phyloP scores from a whole-genome alignment of 768 basidiomycete species.

The Gyrodon lividus region DNA sequence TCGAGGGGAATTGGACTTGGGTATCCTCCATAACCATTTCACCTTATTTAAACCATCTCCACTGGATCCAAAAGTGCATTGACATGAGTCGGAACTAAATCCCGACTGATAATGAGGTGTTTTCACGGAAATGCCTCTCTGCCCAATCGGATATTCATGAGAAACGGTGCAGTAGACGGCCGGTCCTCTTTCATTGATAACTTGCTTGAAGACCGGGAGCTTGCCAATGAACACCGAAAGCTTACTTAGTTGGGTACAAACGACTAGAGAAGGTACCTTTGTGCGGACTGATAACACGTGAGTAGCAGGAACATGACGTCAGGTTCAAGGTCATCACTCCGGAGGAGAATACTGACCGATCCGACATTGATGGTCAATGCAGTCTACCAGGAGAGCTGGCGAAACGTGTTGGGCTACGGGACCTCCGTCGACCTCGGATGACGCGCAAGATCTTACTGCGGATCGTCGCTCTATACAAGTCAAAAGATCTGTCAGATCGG shows the following conservation, averaged over 20 bases:
- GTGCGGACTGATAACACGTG: background rate
- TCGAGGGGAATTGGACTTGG: background rate
- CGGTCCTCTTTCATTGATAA: constrained; percentile 9
- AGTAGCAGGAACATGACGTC: constrained; percentile 4
- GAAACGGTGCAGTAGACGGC: background rate
- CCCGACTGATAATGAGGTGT: constrained; percentile 1
- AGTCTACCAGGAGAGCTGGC: background rate
- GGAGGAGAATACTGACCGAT: constrained; percentile 5
- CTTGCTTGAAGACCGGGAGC: constrained; percentile 16
- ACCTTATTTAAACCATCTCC: constrained; percentile 25
- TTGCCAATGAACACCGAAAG: constrained; percentile 6
- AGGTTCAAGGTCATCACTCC: background rate
- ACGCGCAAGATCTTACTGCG: background rate
- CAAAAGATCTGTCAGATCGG: background rate
- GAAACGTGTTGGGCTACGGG: background rate
- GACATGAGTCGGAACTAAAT: background rate
- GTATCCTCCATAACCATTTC: background rate
- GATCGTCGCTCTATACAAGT: background rate
- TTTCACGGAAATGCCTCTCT: background rate
- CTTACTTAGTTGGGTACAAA: background rate
- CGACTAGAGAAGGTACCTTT: background rate
- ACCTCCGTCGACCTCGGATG: constrained; percentile 7
- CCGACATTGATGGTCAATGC: background rate
- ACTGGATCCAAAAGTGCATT: constrained; percentile 1
- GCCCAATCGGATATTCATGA: constrained; percentile 1